Conservation (phyloP, 805 yeast genomes). For the Candida stauntonica region DNA sequence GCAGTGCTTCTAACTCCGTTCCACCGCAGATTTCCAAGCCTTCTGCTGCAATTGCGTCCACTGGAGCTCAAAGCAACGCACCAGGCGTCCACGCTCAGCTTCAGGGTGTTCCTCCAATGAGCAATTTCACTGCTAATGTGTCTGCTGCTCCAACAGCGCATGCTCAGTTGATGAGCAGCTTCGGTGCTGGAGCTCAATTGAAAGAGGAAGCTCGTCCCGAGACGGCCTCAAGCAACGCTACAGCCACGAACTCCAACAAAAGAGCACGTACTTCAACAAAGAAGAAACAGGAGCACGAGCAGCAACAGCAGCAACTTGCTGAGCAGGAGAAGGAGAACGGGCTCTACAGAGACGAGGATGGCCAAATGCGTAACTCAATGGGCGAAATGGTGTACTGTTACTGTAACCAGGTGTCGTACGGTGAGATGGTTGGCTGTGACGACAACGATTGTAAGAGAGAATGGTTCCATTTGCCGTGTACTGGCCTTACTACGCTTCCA, state of each 20-base stretch:
- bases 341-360: slow-evolving; percentile 13
- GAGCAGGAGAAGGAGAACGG: slow-evolving; percentile 11
- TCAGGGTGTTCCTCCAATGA: no score
- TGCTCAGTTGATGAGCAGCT: slow-evolving; percentile 3
- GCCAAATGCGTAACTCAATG: slow-evolving; percentile 18
- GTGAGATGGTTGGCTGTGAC: slow-evolving; percentile 99
- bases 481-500: slow-evolving; percentile 81
- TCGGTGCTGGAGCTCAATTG: background rate
- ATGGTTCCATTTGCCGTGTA: slow-evolving; percentile 95
- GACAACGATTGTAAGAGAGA: slow-evolving; percentile 88
- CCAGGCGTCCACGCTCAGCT: no score
- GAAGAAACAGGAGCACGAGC: slow-evolving; percentile 16
- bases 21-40: no score
- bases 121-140: slow-evolving; percentile 4
- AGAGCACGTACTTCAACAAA: slow-evolving; percentile 17
- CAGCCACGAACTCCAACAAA: slow-evolving; percentile 23
- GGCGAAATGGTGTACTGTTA: slow-evolving; percentile 89
- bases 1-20: no score
- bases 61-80: no score
- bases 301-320: slow-evolving; percentile 11
- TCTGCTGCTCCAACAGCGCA: slow-evolving; percentile 7
- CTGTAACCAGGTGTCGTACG: slow-evolving; percentile 94
- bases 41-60: no score
- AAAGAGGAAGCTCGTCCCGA: slow-evolving; percentile 3
- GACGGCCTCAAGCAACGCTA: no score